These are phyloP conservation scores for Dendrocalamus sinicus DNA, from an alignment of 176 grass and related monocot species.

Conservation along the genomic window DNA sequence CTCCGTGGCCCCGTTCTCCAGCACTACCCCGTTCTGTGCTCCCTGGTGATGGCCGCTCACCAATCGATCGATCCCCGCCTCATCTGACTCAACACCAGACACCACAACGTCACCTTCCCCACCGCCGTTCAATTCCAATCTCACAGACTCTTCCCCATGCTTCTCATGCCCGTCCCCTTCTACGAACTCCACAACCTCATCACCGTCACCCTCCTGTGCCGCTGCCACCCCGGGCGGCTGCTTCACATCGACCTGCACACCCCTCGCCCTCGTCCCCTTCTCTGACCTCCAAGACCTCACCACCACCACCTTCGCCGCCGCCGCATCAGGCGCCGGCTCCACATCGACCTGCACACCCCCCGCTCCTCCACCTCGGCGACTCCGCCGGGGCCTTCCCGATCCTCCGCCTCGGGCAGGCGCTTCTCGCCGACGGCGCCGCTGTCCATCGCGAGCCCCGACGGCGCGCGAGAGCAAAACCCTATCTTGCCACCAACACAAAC, in stretches of 20 bases:
- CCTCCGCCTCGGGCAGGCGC: conserved; percentile 22
- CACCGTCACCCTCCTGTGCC: conserved; percentile 5
- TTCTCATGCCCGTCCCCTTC: not conserved
- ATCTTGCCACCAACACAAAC: conserved; percentile 15
- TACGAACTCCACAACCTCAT: conserved; percentile 4
- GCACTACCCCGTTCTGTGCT: conserved; percentile 1
- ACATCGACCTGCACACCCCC: conserved; percentile 5
- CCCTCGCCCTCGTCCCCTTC: conserved; percentile 23
- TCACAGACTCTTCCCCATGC: not conserved
- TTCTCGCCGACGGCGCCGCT: conserved; percentile 23
- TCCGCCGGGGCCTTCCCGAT: conserved; percentile 38
- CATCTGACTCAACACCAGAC: not conserved
- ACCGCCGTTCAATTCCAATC: not conserved
- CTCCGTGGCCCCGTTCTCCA: not conserved
- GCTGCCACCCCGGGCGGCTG: not conserved
- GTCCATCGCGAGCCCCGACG: conserved; percentile 37
- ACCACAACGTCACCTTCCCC: not conserved
- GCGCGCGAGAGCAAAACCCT: conserved; percentile 45
- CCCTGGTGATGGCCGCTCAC: not conserved
- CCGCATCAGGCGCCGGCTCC: conserved; percentile 29
- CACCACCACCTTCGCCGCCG: not conserved
- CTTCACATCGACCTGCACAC: not conserved
- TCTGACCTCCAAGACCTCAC: not conserved
- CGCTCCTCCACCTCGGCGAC: conserved; percentile 28
- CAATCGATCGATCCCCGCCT: not conserved